These are phyloP conservation scores for Phaeosphaeriaceae sp. DNA, from an alignment of 2,329 filamentous ascomycete genomes.

Conservation along the genomic window DNA sequence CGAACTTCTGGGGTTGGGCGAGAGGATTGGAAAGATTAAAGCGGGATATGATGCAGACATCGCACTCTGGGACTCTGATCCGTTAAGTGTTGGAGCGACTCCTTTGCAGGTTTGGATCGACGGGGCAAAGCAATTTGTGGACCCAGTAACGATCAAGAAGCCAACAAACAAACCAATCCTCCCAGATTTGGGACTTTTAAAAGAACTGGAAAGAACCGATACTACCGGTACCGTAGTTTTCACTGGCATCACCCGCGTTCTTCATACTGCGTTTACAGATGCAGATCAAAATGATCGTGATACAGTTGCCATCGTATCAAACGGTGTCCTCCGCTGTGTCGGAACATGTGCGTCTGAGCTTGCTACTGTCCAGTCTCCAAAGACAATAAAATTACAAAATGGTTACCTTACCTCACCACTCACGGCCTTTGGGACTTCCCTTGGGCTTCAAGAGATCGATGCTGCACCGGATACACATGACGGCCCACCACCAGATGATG, in stretches of 20 bases:
- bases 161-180: conserved; percentile 38
- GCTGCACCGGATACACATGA: conserved; percentile 58
- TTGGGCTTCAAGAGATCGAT: conserved; percentile 70
- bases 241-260: conserved; percentile 61
- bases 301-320: conserved; percentile 53
- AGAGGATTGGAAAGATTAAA: conserved; percentile 51
- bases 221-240: conserved; percentile 58
- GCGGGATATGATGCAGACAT: conserved; percentile 52
- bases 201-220: conserved; percentile 5
- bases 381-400: conserved; percentile 58
- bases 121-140: conserved; percentile 58
- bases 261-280: conserved; percentile 24
- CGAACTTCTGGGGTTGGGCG: conserved; percentile 48
- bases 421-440: conserved; percentile 64
- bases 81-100: conserved; percentile 48
- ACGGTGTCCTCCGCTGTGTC: conserved; percentile 63
- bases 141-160: conserved; percentile 31
- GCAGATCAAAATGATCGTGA: conserved; percentile 54
- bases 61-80: conserved; percentile 53
- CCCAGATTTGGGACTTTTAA: conserved; percentile 51
- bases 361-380: conserved; percentile 41
- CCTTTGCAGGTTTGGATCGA: conserved; percentile 54
- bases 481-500: conserved; percentile 56
- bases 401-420: conserved; percentile 67
- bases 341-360: conserved; percentile 60